Conservation (phyloP, 73 alveolate species). For the Tetrahymena elliotti region DNA sequence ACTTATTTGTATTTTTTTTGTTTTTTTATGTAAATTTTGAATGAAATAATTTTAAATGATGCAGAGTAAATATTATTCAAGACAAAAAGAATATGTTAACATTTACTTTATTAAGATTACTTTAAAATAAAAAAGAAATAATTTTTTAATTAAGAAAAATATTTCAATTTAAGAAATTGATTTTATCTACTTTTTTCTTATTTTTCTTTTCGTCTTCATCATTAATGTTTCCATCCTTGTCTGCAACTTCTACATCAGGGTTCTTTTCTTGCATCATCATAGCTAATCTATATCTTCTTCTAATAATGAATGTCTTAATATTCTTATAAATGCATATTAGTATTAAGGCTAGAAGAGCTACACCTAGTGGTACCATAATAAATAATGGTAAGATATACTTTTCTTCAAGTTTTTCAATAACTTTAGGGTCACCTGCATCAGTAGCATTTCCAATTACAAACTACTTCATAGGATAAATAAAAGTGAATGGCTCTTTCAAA, state of each 20-base stretch:
- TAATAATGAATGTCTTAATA: not conserved
- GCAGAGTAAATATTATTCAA: too few relatives aligned
- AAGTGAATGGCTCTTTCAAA: not conserved
- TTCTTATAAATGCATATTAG: not conserved
- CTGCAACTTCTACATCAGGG: not conserved
- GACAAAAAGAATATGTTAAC: too few relatives aligned
- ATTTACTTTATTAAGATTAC: too few relatives aligned
- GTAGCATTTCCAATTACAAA: not conserved
- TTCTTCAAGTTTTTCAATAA: not conserved
- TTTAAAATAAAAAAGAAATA: not conserved
- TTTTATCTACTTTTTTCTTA: not conserved
- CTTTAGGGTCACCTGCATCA: not conserved
- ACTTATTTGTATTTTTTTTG: too few relatives aligned
- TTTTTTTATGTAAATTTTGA: too few relatives aligned
- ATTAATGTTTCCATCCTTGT: not conserved
- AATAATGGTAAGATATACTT: not conserved
- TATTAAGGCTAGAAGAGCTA: not conserved
- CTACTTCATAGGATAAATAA: not conserved
- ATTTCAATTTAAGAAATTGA: not conserved
- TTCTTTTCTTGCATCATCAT: not conserved
- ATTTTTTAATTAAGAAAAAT: not conserved
- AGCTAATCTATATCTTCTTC: not conserved
- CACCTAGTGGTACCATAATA: not conserved
- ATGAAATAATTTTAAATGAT: too few relatives aligned
- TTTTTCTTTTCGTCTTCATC: not conserved